Evolutionary conservation across 345 rosid species (phyloP).

Genomic region (Acer campestre): DNA sequence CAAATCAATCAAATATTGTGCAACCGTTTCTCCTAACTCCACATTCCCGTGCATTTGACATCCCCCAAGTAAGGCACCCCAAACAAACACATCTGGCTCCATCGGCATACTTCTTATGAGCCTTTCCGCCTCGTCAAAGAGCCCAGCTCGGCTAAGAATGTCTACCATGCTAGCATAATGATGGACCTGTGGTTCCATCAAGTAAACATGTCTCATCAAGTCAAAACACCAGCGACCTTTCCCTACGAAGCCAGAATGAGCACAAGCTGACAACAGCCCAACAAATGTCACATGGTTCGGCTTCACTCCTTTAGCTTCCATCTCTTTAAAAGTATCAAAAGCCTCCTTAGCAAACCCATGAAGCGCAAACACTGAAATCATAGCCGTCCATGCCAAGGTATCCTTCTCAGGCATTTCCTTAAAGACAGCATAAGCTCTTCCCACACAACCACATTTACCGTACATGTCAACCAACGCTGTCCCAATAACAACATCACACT

Average conservation of each 20-base stretch:
- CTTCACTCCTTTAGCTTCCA: slow-evolving; percentile 43
- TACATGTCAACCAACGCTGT: slow-evolving; percentile 71
- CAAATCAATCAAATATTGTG: slow-evolving; percentile 41
- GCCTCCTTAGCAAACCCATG: slow-evolving; percentile 56
- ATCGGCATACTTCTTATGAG: slow-evolving; percentile 53
- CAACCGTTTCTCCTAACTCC: slow-evolving; percentile 54
- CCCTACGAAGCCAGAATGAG: slow-evolving; percentile 57
- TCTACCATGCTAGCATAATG: slow-evolving; percentile 66
- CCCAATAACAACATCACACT: slow-evolving; percentile 49
- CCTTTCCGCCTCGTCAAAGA: slow-evolving; percentile 52
- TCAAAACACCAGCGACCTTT: slow-evolving; percentile 54
- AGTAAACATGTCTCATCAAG: slow-evolving; percentile 42
- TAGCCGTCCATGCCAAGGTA: slow-evolving; percentile 61
- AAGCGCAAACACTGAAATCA: slow-evolving; percentile 60
- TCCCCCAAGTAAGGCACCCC: slow-evolving; percentile 69
- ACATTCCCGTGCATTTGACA: slow-evolving; percentile 59
- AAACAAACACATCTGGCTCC: slow-evolving; percentile 58
- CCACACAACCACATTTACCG: slow-evolving; percentile 61
- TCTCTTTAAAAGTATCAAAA: slow-evolving; percentile 45
- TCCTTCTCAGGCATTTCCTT: slow-evolving; percentile 51
- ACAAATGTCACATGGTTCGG: slow-evolving; percentile 67
- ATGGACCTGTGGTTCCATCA: slow-evolving; percentile 45
- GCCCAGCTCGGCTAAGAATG: slow-evolving; percentile 52
- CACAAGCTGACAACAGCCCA: slow-evolving; percentile 62
- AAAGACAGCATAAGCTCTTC: slow-evolving; percentile 47